Evolutionary conservation across 2,329 filamentous ascomycete species (phyloP).

Genomic region (Aspergillus persii): DNA sequence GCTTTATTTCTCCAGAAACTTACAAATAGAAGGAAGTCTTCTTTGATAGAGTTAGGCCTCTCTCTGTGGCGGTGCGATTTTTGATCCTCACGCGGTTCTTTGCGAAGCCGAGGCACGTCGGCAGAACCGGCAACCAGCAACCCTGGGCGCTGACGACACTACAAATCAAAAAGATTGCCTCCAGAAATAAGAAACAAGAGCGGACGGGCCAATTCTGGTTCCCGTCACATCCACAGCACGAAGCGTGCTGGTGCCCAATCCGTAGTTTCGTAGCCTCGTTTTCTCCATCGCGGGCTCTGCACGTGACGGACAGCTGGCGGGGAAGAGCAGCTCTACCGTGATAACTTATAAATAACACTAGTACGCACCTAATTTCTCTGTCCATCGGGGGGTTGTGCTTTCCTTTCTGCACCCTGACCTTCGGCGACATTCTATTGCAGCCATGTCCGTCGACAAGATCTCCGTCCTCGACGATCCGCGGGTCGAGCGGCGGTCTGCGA

Average conservation of each 20-base stretch:
- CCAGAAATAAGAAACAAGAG: not conserved
- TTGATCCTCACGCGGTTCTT: no score
- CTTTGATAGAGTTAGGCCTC: no score
- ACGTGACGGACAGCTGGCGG: constrained; percentile 20
- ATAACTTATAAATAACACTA: constrained; percentile 10
- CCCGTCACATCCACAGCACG: not conserved
- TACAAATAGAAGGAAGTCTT: no score
- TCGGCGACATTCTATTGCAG: not conserved
- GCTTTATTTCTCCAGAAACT: no score
- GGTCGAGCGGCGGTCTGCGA: constrained; percentile 61
- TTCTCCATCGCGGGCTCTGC: constrained; percentile 8
- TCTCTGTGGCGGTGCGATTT: no score
- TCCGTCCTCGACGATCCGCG: constrained; percentile 62
- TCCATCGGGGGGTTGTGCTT: not conserved
- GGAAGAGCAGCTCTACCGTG: constrained; percentile 2
- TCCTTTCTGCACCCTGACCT: not conserved
- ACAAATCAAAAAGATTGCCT: not conserved
- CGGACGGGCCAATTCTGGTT: not conserved
- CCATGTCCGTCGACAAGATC: constrained; percentile 62
- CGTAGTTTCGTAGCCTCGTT: constrained; percentile 10
- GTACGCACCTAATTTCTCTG: not conserved
- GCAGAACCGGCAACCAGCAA: constrained; percentile 1
- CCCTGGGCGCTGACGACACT: not conserved
- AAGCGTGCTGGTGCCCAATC: constrained; percentile 3
- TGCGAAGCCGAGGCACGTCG: constrained; percentile 17